Conservation (phyloP, 257 asterid species). For the Cynanchum wilfordii region DNA sequence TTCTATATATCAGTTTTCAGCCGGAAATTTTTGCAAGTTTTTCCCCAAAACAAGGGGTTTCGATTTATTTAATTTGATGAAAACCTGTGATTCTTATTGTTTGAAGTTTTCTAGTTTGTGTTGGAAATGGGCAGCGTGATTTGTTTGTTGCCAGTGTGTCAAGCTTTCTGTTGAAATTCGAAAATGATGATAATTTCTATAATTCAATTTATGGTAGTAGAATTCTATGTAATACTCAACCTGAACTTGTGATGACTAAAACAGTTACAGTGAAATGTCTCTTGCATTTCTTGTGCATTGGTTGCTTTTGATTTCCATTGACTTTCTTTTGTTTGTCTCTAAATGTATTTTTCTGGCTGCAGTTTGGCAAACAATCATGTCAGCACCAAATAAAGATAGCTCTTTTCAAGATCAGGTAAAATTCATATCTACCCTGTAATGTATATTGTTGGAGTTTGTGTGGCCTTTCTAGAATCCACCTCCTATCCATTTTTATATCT, state of each 20-base stretch:
- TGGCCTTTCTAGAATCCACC: not conserved
- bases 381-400: conserved; percentile 41
- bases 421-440: not conserved
- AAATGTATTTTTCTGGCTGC: not conserved
- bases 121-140: not conserved
- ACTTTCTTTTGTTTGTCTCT: not conserved
- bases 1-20: not conserved
- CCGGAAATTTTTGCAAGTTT: not conserved
- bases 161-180: not conserved
- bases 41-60: not conserved
- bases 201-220: not conserved
- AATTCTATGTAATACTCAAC: not conserved
- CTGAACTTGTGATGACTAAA: not conserved
- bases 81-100: not conserved
- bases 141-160: not conserved
- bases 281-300: not conserved
- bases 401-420: conserved; percentile 52
- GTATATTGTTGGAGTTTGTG: not conserved
- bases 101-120: not conserved
- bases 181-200: not conserved
- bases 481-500: not conserved
- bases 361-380: conserved; percentile 23
- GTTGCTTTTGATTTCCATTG: not conserved
- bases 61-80: not conserved
- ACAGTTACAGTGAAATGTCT: not conserved